Evolutionary conservation across 177 flowering plant genomes (phyloP), one percentile per base, ranked within the genome.

Genomic region (Vitis hybrid): DNA sequence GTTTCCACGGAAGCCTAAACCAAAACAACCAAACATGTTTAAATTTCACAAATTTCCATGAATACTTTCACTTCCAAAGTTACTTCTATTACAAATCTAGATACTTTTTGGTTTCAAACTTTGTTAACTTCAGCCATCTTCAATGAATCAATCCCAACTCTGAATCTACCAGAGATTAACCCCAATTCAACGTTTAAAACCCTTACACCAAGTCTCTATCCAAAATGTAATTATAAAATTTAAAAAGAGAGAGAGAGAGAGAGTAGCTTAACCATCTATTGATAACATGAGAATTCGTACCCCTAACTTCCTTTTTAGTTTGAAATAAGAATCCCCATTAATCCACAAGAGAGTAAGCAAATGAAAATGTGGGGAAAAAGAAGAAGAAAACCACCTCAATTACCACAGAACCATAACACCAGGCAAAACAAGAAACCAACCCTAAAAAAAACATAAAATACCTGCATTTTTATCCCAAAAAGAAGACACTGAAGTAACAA

Each of bases 1-100:
- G 87, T 86, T 65, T 81, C 84, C 76, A 84, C 90, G 15, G 73
- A 62, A 66, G 79, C 86, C 98, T 94, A 65, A 67, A 69, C 59
- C 19, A 73, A 17, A 51, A 34, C n/a, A 62, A 56, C 6, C 19
- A 57, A 15, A 26, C 56, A 70, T 13, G 8, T 21, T 8, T 11
- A 13, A 51, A 15, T 57, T 51, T 11, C 26, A 48, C 3, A 12
- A 32, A 51, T 69, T 39, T 32, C 21, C 57, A 70, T 23, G 55
- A 3, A 30, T 30, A 60, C 1, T 21, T 26, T 34, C 19, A 60
- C 10, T 34, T 23, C 30, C 30, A 11, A 8, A 21, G 2, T 21
- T n/a, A 6, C 39, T 52, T 39, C 45, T 39, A 39, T 7, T 39
- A 39, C 8, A 39, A 39, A 39, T 39, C 45, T 26, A 18, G 23